These are phyloP conservation scores for Fusarium verticillioides DNA, from an alignment of 2,329 filamentous ascomycete genomes.

Conservation along the genomic window DNA sequence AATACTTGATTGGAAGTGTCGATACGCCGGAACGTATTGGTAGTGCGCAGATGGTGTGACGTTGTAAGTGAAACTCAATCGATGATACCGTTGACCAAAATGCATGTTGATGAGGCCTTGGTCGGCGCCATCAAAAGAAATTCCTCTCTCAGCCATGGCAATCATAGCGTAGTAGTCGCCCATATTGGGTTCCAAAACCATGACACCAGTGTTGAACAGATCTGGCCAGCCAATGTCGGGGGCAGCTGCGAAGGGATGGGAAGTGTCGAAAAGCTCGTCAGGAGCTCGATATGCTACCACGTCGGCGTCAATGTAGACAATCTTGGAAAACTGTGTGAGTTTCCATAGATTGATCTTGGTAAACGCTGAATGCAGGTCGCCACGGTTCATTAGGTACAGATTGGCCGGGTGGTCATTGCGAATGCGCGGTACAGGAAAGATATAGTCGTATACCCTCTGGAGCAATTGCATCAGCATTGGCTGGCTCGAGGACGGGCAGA, in stretches of 20 bases:
- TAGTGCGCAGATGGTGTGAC: conserved; percentile 97
- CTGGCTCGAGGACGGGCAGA: background rate
- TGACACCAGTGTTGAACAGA: conserved; percentile 96
- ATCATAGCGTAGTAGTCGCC: conserved; percentile 87
- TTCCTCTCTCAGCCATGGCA: conserved; percentile 84
- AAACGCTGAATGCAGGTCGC: conserved; percentile 90
- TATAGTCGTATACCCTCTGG: conserved; percentile 85
- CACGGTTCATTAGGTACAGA: conserved; percentile 89
- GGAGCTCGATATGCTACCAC: conserved; percentile 90
- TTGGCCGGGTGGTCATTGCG: conserved; percentile 82
- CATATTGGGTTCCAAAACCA: conserved; percentile 88
- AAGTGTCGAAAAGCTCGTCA: conserved; percentile 86
- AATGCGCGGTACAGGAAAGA: conserved; percentile 85
- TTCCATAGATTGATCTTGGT: conserved; percentile 97
- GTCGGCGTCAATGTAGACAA: conserved; percentile 95
- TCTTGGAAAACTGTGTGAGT: conserved; percentile 87
- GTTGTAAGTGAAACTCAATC: conserved; percentile 95
- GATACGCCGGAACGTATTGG: conserved; percentile 95
- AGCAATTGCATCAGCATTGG: conserved; percentile 10
- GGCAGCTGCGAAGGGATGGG: conserved; percentile 73
- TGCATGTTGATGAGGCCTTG: conserved; percentile 96
- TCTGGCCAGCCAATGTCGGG: conserved; percentile 99
- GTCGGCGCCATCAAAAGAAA: conserved; percentile 97
- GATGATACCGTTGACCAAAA: conserved; percentile 84
- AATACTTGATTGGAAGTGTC: conserved; percentile 90